Conservation (phyloP, 1,284 basidiomycete species). For the Phellopilus nigrolimitatus region DNA sequence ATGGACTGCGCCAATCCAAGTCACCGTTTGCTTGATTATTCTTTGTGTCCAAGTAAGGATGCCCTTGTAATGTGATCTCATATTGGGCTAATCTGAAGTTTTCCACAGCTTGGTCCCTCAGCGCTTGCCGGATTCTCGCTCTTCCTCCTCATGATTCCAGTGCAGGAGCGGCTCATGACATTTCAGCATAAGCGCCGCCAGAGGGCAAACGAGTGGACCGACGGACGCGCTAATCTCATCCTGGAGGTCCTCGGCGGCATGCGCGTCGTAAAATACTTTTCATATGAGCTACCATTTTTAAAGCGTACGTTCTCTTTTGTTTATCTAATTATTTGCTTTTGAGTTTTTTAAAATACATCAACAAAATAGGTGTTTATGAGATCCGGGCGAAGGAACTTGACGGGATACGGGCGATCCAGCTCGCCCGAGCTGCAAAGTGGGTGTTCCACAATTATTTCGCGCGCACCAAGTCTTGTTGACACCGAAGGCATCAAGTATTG, state of each 20-base stretch:
- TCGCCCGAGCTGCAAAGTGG: conserved; percentile 59
- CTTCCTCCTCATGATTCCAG: conserved; percentile 62
- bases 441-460: conserved; percentile 19
- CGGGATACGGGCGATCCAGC: conserved; percentile 53
- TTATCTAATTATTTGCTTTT: neutral
- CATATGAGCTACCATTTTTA: conserved; percentile 62
- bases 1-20: conserved; percentile 71
- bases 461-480: conserved; percentile 32
- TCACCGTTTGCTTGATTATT: conserved; percentile 55
- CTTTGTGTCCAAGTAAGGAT: conserved; percentile 49
- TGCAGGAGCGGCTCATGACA: conserved; percentile 71
- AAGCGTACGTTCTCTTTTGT: conserved; percentile 38
- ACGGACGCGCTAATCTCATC: conserved; percentile 61
- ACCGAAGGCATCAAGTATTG: conserved; percentile 22
- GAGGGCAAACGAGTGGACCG: conserved; percentile 65
- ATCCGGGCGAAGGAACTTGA: conserved; percentile 52
- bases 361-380: conserved; percentile 43
- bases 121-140: conserved; percentile 76
- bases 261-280: conserved; percentile 76
- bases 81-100: neutral
- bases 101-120: conserved; percentile 60
- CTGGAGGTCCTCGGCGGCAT: conserved; percentile 66
- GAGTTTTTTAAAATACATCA: conserved; percentile 3
- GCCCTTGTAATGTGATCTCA: conserved; percentile 1
- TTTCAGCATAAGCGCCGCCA: conserved; percentile 58